phyloP scores from a whole-genome alignment of 441 rosid genomes.

The Erysimum cheiri region DNA sequence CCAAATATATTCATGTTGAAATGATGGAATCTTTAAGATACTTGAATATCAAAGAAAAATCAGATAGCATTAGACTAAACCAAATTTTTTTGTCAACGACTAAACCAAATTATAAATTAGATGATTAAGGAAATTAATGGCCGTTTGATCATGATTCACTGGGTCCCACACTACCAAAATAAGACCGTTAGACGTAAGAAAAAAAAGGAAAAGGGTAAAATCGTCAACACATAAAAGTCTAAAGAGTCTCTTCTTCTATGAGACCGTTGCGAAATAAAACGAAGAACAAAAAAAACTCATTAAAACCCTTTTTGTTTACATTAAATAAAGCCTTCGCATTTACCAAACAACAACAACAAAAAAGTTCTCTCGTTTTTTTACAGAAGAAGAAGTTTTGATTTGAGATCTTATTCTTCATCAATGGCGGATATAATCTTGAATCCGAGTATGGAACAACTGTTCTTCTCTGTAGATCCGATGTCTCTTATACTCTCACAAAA shows the following conservation, averaged over 20 bases:
- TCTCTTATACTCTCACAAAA: conserved; percentile 70
- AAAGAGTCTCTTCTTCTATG: conserved; percentile 9
- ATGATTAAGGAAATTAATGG: conserved; percentile 17
- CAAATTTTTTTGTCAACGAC: too few species aligned
- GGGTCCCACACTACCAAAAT: conserved; percentile 37
- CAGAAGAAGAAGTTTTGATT: not conserved
- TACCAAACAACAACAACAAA: conserved; percentile 13
- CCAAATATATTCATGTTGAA: too few species aligned
- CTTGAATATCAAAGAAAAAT: not conserved
- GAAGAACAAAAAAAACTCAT: not conserved
- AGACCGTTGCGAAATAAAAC: conserved; percentile 34
- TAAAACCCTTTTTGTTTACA: conserved; percentile 9
- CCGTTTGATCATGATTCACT: conserved; percentile 30
- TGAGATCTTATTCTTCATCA: not conserved
- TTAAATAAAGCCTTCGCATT: conserved; percentile 15
- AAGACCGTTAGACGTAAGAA: conserved; percentile 37
- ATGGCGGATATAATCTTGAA: conserved; percentile 54
- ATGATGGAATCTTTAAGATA: too few species aligned
- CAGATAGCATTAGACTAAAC: not conserved
- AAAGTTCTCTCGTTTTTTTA: conserved; percentile 1
- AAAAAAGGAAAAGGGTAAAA: not conserved
- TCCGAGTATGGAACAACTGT: conserved; percentile 48
- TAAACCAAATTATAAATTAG: not conserved
- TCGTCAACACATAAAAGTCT: not conserved
- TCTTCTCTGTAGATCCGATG: conserved; percentile 60